Conservation (phyloP, 2,329 filamentous ascomycete species). For the Penicillium carneum region DNA sequence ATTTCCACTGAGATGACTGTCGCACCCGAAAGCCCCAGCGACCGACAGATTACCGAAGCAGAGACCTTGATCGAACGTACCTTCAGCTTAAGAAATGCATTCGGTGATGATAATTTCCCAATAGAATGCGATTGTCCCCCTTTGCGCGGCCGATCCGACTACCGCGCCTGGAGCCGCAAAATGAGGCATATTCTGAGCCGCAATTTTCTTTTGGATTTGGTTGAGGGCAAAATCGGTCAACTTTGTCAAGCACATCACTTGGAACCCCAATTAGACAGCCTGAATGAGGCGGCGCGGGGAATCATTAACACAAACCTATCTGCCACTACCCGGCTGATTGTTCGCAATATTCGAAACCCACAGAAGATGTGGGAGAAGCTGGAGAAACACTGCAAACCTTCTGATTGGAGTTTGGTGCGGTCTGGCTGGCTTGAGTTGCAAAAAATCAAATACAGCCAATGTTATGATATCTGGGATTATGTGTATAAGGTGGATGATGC, state of each 20-base stretch:
- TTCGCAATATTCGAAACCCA: conserved; percentile 7
- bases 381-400: conserved; percentile 16
- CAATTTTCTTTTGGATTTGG: neutral
- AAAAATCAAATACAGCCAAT: conserved; percentile 13
- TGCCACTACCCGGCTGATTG: conserved; percentile 1
- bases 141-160: conserved; percentile 13
- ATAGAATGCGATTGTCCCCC: conserved; percentile 12
- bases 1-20: neutral
- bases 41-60: neutral
- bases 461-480: conserved; percentile 10
- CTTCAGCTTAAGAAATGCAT: conserved; percentile 1
- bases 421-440: conserved; percentile 15
- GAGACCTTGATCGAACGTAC: neutral
- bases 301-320: conserved; percentile 12
- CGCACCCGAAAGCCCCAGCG: neutral
- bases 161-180: conserved; percentile 6
- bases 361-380: conserved; percentile 16
- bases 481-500: conserved; percentile 13
- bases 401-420: conserved; percentile 10
- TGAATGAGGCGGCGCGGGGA: neutral
- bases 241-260: conserved; percentile 1
- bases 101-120: neutral
- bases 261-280: neutral
- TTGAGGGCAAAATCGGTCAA: conserved; percentile 3
- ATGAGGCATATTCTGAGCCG: conserved; percentile 1